Evolutionary conservation across 495 filamentous ascomycete species (phyloP), one percentile per base, ranked within the genome.

Genomic region (Immersiella caudata): DNA sequence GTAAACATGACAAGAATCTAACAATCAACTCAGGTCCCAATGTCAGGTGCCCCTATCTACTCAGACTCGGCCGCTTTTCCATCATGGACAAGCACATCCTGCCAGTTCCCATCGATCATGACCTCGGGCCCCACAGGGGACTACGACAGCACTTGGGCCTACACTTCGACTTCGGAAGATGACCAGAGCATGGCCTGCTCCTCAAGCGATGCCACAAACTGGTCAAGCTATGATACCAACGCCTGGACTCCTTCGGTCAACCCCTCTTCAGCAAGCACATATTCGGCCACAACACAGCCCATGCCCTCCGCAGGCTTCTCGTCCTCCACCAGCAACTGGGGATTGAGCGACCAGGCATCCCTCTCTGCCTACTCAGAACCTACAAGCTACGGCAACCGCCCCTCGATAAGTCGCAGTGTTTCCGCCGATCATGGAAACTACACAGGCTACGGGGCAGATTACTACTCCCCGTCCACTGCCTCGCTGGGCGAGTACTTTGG

Each of bases 221-320:
- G 24, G n/a, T 3, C 25, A 18, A 20, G 9, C 21, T 57, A 57
- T 21, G 54, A 57, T 14, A 1, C 54, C 54, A 57, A 14, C 54
- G 14, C 54, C 8, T 60, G 57, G 57, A 40, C 57, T 4, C 57
- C 57, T 8, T 60, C 57, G 0, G 57, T 60, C 25, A 60, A 60
- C 57, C 57, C 57, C 24, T 60, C 25, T 12, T 35, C 57, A 7
- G 57, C 57, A 4, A 24, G 54, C 54, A 21, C 4, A 4, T 60
- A 60, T 25, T 26, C 52, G 21, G 16, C 49, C 49, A 52, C 12
- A 14, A 52, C 18, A 11, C 52, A 55, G 2, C 21, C 52, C 20
- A 26, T 55, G 9, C 22, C 20, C 52, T 40, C 57, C 25, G 36
- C n/a, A 26, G 57, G 18, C 26, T 36, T 36, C 16, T 40, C 57